Evolutionary conservation across 306 rosid genomes (phyloP).

Genomic region (Castanea mollissima): DNA sequence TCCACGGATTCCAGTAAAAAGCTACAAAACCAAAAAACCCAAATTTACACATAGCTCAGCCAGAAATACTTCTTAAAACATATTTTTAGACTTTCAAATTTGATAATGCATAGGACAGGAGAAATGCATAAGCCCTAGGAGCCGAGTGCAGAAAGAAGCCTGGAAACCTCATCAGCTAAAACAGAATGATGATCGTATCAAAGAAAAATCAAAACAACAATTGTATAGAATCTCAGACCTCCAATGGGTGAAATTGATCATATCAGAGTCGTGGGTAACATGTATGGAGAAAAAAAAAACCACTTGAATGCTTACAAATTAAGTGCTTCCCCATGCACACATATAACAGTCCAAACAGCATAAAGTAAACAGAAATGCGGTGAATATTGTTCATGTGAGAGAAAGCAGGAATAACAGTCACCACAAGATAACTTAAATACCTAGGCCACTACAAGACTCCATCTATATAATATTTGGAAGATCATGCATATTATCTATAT

Average conservation of each 20-base stretch:
- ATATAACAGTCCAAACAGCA: neutral
- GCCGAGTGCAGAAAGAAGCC: neutral
- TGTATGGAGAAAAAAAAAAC: neutral
- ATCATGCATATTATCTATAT: neutral
- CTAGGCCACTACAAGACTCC: neutral
- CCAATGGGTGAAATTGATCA: conserved; percentile 4
- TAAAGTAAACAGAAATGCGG: neutral
- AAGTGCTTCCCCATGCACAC: conserved; percentile 5
- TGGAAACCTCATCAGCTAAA: neutral
- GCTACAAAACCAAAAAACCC: conserved; percentile 42
- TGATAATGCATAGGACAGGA: neutral
- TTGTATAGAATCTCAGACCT: conserved; percentile 7
- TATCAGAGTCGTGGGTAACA: neutral
- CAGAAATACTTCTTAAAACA: conserved; percentile 18
- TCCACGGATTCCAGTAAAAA: conserved; percentile 79
- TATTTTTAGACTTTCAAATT: conserved; percentile 2
- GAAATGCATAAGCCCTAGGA: neutral
- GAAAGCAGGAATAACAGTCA: neutral
- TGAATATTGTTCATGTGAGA: neutral
- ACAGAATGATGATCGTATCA: too few species aligned
- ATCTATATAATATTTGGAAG: neutral
- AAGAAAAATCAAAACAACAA: neutral
- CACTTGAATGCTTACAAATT: neutral
- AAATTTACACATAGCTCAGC: conserved; percentile 24
- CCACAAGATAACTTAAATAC: neutral